Base-by-base conservation (phyloP, 768 basidiomycete genomes). In the Russula ochroleuca region DNA sequence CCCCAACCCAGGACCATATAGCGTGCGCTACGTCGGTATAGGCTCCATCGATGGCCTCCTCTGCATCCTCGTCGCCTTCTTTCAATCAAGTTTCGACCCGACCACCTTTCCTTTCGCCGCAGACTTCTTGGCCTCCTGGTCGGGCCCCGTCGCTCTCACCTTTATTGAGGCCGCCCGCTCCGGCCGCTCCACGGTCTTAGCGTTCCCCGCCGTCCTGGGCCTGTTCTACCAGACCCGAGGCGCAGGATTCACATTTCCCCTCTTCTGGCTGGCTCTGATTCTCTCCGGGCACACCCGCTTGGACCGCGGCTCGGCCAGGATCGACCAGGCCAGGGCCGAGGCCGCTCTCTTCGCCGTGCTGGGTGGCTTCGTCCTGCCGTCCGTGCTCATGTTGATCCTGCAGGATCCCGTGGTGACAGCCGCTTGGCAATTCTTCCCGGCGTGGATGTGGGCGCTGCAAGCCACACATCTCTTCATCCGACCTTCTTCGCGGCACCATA, bases 11-110 rank as follows among this genome's bases (percentile, higher is more conserved):
- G 67, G 67, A 3, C 64, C 61, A 1, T 62, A 66, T 48, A 62
- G 15, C 52, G 31, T 62, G 19, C 59, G 50, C 37, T 68, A 68
- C 58, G 55, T 61, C 31, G 61, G 67, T 1, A 6, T 68, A 1
- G 23, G 7, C 33, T 31, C 52, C n/a, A 3, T 61, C 48, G 67
- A 68, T 25, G 0, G 10, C 4, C 1, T 48, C 28, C 54, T 68
- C 35, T 68, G 67, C 55, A 0, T 59, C n/a, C 43, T 67, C n/a
- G 65, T 68, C 50, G 8, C 65, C 41, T 68, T 68, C 54, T 66
- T 66, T 21, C 65, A 63, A 23, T 47, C 58, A 3, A 41, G 41
- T 43, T 38, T 67, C 19, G 57, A 57, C 28, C 21, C 61, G 45
- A 25, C 50, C 23, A 23, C 33, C 50, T 23, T 63, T 9, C 61